phyloP scores from a whole-genome alignment of 768 basidiomycete species.

The Dacryopinax primogenitus region DNA sequence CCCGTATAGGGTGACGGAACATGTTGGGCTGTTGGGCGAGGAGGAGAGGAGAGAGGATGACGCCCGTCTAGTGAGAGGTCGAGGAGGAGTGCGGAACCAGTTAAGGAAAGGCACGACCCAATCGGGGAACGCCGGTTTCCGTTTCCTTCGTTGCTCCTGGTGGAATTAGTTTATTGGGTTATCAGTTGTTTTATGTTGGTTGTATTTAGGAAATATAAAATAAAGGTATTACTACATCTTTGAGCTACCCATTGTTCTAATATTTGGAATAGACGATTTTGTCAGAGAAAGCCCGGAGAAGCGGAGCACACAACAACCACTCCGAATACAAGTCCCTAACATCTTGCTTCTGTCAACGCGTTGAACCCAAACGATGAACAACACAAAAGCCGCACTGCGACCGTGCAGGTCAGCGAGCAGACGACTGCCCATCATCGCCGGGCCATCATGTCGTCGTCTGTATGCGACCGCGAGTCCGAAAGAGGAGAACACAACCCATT shows the following conservation, averaged over 20 bases:
- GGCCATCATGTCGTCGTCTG: not conserved
- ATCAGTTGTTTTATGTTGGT: no score
- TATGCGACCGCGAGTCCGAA: not conserved
- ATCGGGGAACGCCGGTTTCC: not conserved
- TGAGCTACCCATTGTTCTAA: no score
- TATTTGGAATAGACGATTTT: no score
- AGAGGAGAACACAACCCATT: slow-evolving; percentile 43
- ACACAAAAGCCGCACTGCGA: not conserved
- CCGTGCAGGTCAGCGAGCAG: not conserved
- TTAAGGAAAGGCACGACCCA: not conserved
- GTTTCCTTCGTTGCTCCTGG: no score
- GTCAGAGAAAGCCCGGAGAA: no score
- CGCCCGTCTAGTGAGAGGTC: not conserved
- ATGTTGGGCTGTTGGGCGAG: not conserved
- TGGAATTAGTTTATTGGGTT: no score
- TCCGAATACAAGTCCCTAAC: no score
- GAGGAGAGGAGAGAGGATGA: not conserved
- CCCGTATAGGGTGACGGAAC: not conserved
- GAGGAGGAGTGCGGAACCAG: slow-evolving; percentile 4
- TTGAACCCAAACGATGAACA: not conserved
- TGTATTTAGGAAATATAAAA: no score
- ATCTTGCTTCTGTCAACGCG: no score
- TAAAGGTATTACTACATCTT: no score
- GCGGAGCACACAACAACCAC: no score
- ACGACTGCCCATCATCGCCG: not conserved